Evolutionary conservation across 495 filamentous ascomycete genomes (phyloP), one percentile per base, ranked within the genome.

Genomic region (Penicillium antarcticum): DNA sequence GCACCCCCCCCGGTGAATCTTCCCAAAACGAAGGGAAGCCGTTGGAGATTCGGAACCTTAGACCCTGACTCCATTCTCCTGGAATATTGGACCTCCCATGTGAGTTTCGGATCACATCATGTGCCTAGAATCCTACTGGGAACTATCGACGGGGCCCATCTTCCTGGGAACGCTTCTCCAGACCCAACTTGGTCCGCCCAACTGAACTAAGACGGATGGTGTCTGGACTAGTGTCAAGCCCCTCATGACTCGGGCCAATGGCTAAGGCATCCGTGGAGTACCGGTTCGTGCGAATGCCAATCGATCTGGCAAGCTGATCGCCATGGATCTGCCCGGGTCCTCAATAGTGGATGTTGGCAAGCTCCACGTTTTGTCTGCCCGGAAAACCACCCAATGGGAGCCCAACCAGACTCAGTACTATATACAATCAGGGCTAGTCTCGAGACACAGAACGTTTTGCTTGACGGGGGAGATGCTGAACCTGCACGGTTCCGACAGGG

Each of bases 241-340:
- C 46, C 50, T 53, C 47, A 42, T 40, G 26, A 16, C 37, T 21
- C 40, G 59, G 31, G 49, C 62, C 62, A 65, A 65, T 65, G 10
- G 40, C 48, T 43, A 42, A 18, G 31, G n/a, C 38, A 43, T 31
- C n/a, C 18, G 39, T 65, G 62, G 56, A 45, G 60, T n/a, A 63
- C 23, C 36, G 44, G 62, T 65, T 63, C 62, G 53, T 63, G 51
- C 43, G 46, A 40, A 42, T 46, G 62, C 62, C 60, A 60, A 63
- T 63, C 53, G 59, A 60, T 51, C 60, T 38, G 14, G 44, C n/a
- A 23, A 42, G 42, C 45, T 52, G 62, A 65, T 65, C 62, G 12
- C 36, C 56, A 21, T 48, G 32, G 59, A 65, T 65, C 62, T 60
- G 14, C 56, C 60, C 57, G 56, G 62, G 60, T 63, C 60, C 57